Evolutionary conservation across 2,329 filamentous ascomycete genomes (phyloP).

Genomic region (Exophiala mesophila): DNA sequence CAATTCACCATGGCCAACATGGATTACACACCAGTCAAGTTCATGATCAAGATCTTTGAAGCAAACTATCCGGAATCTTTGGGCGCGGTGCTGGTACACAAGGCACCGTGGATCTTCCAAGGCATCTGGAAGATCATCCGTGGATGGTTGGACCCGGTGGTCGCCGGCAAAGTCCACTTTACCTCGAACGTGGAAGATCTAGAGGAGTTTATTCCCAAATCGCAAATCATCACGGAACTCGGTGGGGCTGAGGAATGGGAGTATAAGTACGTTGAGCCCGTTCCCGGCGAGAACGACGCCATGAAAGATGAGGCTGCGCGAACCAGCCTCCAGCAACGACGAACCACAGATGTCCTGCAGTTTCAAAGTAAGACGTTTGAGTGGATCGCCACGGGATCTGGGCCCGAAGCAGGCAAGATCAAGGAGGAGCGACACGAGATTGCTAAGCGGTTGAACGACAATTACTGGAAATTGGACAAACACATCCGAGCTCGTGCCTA

Average conservation of each 20-base stretch:
- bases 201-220: conserved; percentile 65
- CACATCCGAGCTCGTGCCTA: conserved; percentile 76
- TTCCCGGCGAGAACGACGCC: conserved; percentile 66
- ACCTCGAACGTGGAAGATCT: conserved; percentile 64
- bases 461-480: conserved; percentile 88
- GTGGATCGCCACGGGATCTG: conserved; percentile 61
- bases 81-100: conserved; percentile 86
- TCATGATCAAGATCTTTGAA: conserved; percentile 99
- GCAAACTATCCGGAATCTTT: conserved; percentile 95
- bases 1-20: conserved; percentile 92
- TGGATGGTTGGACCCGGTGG: conserved; percentile 81
- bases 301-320: conserved; percentile 66
- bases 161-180: conserved; percentile 29
- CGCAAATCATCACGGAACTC: conserved; percentile 72
- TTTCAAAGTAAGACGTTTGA: conserved; percentile 69
- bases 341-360: conserved; percentile 61
- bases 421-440: conserved; percentile 57
- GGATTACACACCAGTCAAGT: conserved; percentile 96
- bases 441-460: conserved; percentile 59
- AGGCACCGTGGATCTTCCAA: conserved; percentile 97
- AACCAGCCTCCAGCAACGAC: conserved; percentile 58
- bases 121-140: conserved; percentile 95
- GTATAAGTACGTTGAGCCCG: conserved; percentile 76
- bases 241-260: conserved; percentile 81
- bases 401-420: conserved; percentile 43